Conservation (phyloP, 1,284 basidiomycete genomes). For the Paramarasmius palmivorus region DNA sequence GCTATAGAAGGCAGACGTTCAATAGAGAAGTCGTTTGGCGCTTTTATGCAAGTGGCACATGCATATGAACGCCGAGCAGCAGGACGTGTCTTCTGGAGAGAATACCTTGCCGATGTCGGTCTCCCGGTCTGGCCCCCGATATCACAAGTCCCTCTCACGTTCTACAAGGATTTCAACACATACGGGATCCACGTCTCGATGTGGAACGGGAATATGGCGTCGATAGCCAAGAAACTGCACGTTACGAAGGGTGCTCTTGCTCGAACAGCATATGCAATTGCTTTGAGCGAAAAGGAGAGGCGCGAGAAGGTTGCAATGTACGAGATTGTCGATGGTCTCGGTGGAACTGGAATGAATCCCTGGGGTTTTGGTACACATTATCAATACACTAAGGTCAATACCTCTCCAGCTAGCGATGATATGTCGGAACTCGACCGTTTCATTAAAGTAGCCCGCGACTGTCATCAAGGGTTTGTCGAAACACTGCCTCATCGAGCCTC, state of each 20-base stretch:
- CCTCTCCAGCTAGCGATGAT: neutral
- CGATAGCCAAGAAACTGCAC: neutral
- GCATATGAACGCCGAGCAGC: neutral
- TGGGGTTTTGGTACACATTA: conserved; percentile 4
- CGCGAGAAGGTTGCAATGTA: neutral
- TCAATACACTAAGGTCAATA: neutral
- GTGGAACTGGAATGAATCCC: neutral
- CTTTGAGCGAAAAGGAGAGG: conserved; percentile 1
- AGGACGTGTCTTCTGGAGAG: neutral
- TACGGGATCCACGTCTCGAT: neutral
- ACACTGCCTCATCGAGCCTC: conserved; percentile 1
- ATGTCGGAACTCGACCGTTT: neutral
- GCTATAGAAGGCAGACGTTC: neutral
- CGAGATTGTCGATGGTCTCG: conserved; percentile 6
- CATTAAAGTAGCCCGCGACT: neutral
- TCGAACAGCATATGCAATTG: conserved; percentile 1
- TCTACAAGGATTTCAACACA: neutral
- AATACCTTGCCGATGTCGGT: neutral
- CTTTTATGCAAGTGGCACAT: neutral
- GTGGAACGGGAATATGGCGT: neutral
- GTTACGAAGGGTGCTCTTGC: conserved; percentile 5
- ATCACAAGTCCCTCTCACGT: neutral
- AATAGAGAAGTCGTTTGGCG: conserved; percentile 1
- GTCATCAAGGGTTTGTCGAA: neutral
- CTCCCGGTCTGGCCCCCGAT: conserved; percentile 4